Percentiles rank a stretch among this genome's conserved stretches.
Evolutionary conservation across 2,329 filamentous ascomycete genomes (phyloP).

Genomic region (Sporothrix globosa): DNA sequence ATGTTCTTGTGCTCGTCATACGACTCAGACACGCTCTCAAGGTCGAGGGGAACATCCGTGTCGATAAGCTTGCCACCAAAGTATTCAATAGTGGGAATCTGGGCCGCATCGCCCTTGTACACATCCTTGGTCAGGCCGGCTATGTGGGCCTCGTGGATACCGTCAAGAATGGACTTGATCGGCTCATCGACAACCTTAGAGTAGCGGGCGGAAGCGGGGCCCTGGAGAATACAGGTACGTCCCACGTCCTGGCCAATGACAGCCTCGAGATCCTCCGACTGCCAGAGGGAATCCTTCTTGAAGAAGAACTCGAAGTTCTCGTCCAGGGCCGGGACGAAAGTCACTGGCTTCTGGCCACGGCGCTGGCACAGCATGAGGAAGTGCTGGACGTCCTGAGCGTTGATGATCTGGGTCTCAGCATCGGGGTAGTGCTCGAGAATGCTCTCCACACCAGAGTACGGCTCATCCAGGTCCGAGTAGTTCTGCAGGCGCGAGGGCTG

Average conservation of each 20-base stretch:
- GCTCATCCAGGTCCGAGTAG: conserved; percentile 83
- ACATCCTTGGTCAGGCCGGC: conserved; percentile 75
- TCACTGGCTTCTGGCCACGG: conserved; percentile 91
- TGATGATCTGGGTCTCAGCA: conserved; percentile 88
- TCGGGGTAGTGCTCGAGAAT: conserved; percentile 85
- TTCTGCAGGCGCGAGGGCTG: conserved; percentile 84
- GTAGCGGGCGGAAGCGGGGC: conserved; percentile 88
- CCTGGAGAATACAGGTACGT: conserved; percentile 93
- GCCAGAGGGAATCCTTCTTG: conserved; percentile 99
- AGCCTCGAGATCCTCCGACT: conserved; percentile 95
- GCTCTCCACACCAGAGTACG: conserved; percentile 75
- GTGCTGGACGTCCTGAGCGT: conserved; percentile 96
- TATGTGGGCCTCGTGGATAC: conserved; percentile 88
- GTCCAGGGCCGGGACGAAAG: conserved; percentile 93
- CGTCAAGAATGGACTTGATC: conserved; percentile 90
- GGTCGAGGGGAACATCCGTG: conserved; percentile 69
- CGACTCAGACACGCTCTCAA: conserved; percentile 78
- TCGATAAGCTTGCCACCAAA: conserved; percentile 88
- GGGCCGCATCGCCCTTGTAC: conserved; percentile 72
- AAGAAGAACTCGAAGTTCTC: conserved; percentile 99
- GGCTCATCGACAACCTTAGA: conserved; percentile 90
- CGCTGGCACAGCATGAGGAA: conserved; percentile 92
- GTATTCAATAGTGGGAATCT: conserved; percentile 87
- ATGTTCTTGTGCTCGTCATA: conserved; percentile 78
- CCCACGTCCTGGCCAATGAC: conserved; percentile 96